Conservation (phyloP, 805 yeast genomes). For the Danielia reshetovae region DNA sequence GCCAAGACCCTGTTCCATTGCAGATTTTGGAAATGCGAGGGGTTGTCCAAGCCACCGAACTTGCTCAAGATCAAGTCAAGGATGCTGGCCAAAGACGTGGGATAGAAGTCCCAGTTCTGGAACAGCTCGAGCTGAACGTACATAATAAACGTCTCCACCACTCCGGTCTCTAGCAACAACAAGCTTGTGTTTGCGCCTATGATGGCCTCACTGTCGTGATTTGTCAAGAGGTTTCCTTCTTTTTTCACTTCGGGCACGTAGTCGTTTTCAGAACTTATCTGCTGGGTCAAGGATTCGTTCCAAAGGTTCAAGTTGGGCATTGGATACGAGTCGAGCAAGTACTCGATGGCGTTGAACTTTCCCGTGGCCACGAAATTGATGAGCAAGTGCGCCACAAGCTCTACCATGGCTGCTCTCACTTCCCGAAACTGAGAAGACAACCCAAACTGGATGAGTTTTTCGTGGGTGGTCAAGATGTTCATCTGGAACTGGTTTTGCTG, state of each 20-base stretch:
- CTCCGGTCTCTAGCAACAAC: constrained; percentile 26
- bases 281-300: constrained; percentile 20
- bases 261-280: constrained; percentile 19
- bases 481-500: constrained; percentile 38
- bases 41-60: constrained; percentile 22
- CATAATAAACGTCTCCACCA: constrained; percentile 30
- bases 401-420: constrained; percentile 35
- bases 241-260: constrained; percentile 11
- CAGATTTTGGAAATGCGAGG: constrained; percentile 28
- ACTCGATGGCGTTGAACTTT: constrained; percentile 31
- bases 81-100: constrained; percentile 23
- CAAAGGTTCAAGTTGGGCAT: constrained; percentile 30
- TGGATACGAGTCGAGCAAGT: constrained; percentile 27
- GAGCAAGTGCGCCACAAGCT: constrained; percentile 30
- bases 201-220: constrained; percentile 26
- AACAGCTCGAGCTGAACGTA: constrained; percentile 39
- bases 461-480: constrained; percentile 25
- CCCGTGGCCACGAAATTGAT: constrained; percentile 38
- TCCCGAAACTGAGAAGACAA: constrained; percentile 32
- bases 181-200: constrained; percentile 18
- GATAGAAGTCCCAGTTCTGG: constrained; percentile 34
- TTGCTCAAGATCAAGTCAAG: constrained; percentile 29
- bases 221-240: constrained; percentile 18
- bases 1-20: constrained; percentile 27
- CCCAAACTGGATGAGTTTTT: constrained; percentile 26